These are phyloP conservation scores for Solanum gracilifrons DNA, from an alignment of 257 asterid genomes.

Conservation along the genomic window DNA sequence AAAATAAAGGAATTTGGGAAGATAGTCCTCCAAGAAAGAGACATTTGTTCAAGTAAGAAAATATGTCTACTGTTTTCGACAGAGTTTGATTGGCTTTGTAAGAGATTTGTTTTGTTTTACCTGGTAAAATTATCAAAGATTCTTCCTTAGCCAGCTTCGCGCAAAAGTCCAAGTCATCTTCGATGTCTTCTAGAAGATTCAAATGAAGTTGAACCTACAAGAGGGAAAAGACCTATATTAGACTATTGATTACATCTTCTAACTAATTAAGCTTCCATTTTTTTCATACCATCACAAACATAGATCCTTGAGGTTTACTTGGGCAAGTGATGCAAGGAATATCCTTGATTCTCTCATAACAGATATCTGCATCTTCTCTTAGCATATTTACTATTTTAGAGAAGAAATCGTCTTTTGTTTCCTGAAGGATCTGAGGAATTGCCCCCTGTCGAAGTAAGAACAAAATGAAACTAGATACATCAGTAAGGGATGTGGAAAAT, in stretches of 20 bases:
- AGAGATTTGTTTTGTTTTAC: slow-evolving; percentile 8
- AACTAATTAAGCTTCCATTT: background rate
- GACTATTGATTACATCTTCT: background rate
- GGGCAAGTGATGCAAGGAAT: slow-evolving; percentile 69
- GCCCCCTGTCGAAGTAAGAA: slow-evolving; percentile 46
- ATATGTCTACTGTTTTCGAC: background rate
- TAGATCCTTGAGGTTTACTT: slow-evolving; percentile 79
- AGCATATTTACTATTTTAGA: slow-evolving; percentile 30
- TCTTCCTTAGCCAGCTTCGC: slow-evolving; percentile 57
- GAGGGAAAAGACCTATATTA: background rate
- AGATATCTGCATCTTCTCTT: slow-evolving; percentile 36
- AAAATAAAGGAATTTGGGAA: background rate
- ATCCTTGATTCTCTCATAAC: slow-evolving; percentile 37
- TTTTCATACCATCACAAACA: slow-evolving; percentile 65
- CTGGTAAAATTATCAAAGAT: slow-evolving; percentile 50
- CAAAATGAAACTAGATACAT: background rate
- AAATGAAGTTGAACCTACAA: slow-evolving; percentile 51
- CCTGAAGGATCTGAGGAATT: slow-evolving; percentile 39
- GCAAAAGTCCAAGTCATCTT: slow-evolving; percentile 61
- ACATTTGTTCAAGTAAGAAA: background rate
- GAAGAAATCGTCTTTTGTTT: slow-evolving; percentile 52
- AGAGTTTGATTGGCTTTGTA: background rate
- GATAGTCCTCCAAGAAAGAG: background rate
- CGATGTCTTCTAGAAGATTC: slow-evolving; percentile 37
- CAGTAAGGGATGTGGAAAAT: background rate